Percentiles rank a stretch among this genome's conserved stretches.
These are phyloP conservation scores for Polytrichum commune DNA, from an alignment of 225 moss, liverwort and hornwort genomes.

Conservation along the genomic window DNA sequence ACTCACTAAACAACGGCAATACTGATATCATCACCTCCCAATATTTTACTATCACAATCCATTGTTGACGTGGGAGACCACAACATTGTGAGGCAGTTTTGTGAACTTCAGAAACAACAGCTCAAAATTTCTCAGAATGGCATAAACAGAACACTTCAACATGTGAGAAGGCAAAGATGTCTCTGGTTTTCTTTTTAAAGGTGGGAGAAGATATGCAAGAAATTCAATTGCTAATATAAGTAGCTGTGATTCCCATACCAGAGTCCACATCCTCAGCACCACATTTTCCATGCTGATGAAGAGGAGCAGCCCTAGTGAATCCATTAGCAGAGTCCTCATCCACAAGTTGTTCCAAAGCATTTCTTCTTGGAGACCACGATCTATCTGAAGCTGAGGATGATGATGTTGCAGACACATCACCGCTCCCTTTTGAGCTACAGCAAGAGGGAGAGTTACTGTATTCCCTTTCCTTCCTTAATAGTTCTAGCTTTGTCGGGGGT, in stretches of 20 bases:
- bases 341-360: neutral
- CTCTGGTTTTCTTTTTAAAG: too few relatives aligned
- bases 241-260: neutral
- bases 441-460: neutral
- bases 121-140: too few relatives aligned
- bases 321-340: neutral
- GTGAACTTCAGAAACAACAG: too few relatives aligned
- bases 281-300: neutral
- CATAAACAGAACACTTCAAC: too few relatives aligned
- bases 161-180: too few relatives aligned
- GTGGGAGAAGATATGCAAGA: too few relatives aligned
- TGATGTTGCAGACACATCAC: neutral
- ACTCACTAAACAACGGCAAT: too few relatives aligned
- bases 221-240: too few relatives aligned
- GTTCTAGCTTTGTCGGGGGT: neutral
- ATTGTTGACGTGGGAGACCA: too few relatives aligned
- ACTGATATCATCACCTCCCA: too few relatives aligned
- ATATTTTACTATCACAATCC: too few relatives aligned
- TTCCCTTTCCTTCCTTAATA: neutral
- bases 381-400: neutral
- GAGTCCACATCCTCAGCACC: neutral
- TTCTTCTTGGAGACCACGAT: neutral
- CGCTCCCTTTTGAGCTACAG: neutral
- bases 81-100: too few relatives aligned
- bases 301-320: neutral